phyloP scores from a whole-genome alignment of 768 basidiomycete species.

The Tulasnella sp. region DNA sequence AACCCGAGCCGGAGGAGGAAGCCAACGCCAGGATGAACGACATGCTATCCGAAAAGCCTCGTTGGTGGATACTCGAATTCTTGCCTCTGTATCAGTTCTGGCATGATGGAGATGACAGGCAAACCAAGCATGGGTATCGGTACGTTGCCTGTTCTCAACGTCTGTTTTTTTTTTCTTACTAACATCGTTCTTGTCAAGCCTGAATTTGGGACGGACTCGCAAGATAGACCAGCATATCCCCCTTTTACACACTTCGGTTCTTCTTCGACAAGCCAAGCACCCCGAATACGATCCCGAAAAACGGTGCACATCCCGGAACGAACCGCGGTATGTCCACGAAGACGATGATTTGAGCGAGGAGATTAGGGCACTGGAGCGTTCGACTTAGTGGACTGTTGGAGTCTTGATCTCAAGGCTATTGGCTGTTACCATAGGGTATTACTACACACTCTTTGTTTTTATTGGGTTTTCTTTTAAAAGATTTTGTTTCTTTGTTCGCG shows the following conservation, averaged over 20 bases:
- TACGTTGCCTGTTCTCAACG: too few species aligned
- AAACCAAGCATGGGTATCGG: too few species aligned
- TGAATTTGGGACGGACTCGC: neutral
- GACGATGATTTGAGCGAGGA: neutral
- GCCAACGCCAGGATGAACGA: constrained; percentile 12
- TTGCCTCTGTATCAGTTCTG: constrained; percentile 2
- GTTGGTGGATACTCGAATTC: constrained; percentile 29
- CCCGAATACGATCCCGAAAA: neutral
- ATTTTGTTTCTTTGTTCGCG: too few species aligned
- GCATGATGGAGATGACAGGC: neutral
- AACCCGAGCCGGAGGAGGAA: neutral
- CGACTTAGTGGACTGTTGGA: too few species aligned
- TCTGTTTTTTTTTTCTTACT: too few species aligned
- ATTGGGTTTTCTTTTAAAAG: too few species aligned
- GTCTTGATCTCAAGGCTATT: too few species aligned
- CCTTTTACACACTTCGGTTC: neutral
- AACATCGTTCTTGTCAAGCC: neutral
- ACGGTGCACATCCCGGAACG: neutral
- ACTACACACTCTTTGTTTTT: too few species aligned
- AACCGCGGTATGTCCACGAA: neutral
- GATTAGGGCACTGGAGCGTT: neutral
- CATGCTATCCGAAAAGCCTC: neutral
- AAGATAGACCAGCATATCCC: neutral
- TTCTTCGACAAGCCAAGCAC: neutral
- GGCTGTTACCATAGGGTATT: too few species aligned